These are phyloP conservation scores for Macrolepiota dolichaula DNA, from an alignment of 768 basidiomycete species.

Conservation along the genomic window DNA sequence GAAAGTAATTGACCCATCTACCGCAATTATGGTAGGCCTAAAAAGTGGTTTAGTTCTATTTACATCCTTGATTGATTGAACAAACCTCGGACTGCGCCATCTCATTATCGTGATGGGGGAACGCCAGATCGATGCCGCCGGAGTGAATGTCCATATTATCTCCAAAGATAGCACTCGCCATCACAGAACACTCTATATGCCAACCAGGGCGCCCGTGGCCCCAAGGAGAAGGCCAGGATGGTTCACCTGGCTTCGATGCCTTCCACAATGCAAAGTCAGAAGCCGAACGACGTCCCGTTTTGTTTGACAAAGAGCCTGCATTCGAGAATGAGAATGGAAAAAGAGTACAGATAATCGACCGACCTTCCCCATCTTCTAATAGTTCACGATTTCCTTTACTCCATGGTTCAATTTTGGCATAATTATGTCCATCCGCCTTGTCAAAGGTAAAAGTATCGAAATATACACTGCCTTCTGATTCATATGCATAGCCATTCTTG, in stretches of 20 bases:
- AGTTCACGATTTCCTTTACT: conserved; percentile 91
- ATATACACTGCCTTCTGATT: conserved; percentile 77
- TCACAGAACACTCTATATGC: conserved; percentile 99
- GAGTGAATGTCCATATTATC: conserved; percentile 96
- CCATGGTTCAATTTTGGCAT: conserved; percentile 95
- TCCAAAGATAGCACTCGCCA: conserved; percentile 91
- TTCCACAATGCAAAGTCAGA: conserved; percentile 99
- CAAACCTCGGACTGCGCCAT: conserved; percentile 92
- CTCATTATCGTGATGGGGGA: conserved; percentile 99
- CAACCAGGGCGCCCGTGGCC: conserved; percentile 94
- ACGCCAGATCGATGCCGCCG: conserved; percentile 95
- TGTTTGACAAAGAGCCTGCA: conserved; percentile 37
- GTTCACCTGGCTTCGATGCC: conserved; percentile 93
- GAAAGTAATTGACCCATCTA: conserved; percentile 98
- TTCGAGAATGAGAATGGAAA: conserved; percentile 2
- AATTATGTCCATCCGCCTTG: conserved; percentile 69
- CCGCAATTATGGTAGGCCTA: conserved; percentile 91
- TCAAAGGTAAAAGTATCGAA: conserved; percentile 88
- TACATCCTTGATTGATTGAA: conserved; percentile 7
- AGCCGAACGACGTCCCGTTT: conserved; percentile 67
- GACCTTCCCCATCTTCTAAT: conserved; percentile 91
- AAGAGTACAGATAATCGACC: background rate
- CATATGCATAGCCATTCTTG: conserved; percentile 78
- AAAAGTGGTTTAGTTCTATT: conserved; percentile 7
- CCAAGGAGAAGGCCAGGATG: conserved; percentile 96